Base-by-base conservation (phyloP, 352 stramenopile genomes). In the Globisporangium cederbergense region DNA sequence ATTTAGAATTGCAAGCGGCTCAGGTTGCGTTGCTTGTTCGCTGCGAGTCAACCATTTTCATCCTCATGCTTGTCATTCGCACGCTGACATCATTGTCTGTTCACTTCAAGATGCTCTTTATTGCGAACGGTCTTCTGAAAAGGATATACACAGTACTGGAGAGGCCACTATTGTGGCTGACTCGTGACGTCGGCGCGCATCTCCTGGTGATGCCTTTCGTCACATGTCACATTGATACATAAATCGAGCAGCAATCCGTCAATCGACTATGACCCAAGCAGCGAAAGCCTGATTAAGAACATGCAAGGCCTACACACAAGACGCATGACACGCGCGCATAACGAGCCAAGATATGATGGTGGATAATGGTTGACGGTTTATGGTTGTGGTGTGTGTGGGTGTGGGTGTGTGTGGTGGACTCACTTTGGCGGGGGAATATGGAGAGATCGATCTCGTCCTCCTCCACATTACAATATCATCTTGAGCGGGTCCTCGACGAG, bases 401-500 rank as follows among this genome's bases (percentile, higher is more conserved):
- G 38, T 18, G 20, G 42, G 42, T 47, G 18, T 18, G 40, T 14
- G 16, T 14, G 18, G 42, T 47, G 42, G 20, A 47, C 42, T 47
- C 42, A 47, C 42, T 47, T 20, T 42, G 5, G 36, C 2, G 14
- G 14, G 42, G 42, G 42, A 14, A 47, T n/a, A 20, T 20, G 42
- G 42, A 47, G 43, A 25, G 43, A 25, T 57, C 18, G 32, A 6
- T 20, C 25, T 28, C 38, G 18, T 25, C 22, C 13, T 58, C 32
- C 30, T 38, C 60, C 66, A 28, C 32, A 61, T 89, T 87, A 99
- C 71, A 99, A 87, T 66, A 99, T 95, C 83, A 99, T 97, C 73
- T 94, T 98, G 46, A 97, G 70, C 52, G 97, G 97, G 75, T 98
- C 95, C 74, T 99, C 95, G n/a, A 99, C 86, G 65, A 98, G 78